A percentile compares a stretch with the other conserved stretches of the same genome.
phyloP scores from a whole-genome alignment of 441 rosid species.

The Aleurites moluccanus region DNA sequence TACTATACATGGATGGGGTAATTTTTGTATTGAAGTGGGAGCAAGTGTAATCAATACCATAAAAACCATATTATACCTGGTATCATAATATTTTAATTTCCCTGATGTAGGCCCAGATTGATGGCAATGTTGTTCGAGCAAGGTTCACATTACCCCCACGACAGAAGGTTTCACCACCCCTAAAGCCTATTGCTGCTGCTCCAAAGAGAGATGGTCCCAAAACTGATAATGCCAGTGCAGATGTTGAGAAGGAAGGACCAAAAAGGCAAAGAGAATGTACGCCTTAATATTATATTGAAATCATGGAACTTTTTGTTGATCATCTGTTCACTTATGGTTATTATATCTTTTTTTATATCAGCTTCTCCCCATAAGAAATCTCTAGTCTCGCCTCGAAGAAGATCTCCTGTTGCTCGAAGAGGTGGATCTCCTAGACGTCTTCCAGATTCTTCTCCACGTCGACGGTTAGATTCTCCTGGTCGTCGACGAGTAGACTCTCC shows the following conservation, averaged over 20 bases:
- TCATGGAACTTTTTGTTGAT: conserved; percentile 17
- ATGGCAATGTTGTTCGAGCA: conserved; percentile 87
- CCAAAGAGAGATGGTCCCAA: conserved; percentile 62
- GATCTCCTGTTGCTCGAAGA: conserved; percentile 67
- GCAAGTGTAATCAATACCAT: conserved; percentile 4
- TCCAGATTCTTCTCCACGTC: conserved; percentile 54
- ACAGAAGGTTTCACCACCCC: conserved; percentile 70
- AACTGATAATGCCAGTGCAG: conserved; percentile 51
- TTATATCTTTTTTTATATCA: conserved; percentile 31
- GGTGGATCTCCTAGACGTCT: conserved; percentile 77
- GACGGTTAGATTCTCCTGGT: conserved; percentile 59
- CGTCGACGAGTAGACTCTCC: conserved; percentile 71
- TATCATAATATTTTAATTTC: conserved; percentile 20
- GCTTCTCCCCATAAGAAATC: conserved; percentile 74
- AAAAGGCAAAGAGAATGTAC: conserved; percentile 76
- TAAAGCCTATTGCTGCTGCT: conserved; percentile 56
- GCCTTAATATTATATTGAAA: conserved; percentile 15
- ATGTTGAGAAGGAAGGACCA: conserved; percentile 74
- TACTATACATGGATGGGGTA: conserved; percentile 94
- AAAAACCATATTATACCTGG: conserved; percentile 1
- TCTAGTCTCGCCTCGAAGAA: conserved; percentile 65
- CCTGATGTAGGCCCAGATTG: conserved; percentile 81
- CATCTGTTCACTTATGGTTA: background rate
- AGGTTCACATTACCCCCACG: conserved; percentile 76
- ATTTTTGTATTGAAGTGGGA: conserved; percentile 27